Percentiles rank a stretch among this genome's conserved stretches.
phyloP scores from a whole-genome alignment of 1,284 basidiomycete species.

The Trametes pubescens region DNA sequence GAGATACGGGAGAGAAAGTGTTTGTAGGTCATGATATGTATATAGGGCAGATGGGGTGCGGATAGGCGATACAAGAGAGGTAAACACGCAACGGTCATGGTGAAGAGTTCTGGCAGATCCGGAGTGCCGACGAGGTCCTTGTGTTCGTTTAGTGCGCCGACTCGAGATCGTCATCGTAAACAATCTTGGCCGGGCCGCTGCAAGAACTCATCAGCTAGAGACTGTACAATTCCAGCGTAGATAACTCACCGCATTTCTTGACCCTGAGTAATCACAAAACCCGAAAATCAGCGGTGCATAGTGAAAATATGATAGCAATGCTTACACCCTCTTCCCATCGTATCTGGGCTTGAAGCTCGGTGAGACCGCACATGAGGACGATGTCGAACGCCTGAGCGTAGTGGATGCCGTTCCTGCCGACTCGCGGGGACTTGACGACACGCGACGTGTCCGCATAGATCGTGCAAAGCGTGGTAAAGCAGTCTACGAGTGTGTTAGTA shows the following conservation, averaged over 20 bases:
- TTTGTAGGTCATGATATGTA: no score
- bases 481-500: slow-evolving; percentile 35
- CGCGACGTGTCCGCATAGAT: slow-evolving; percentile 51
- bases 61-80: no score
- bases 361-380: slow-evolving; percentile 58
- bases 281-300: neutral
- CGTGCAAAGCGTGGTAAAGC: slow-evolving; percentile 50
- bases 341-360: slow-evolving; percentile 54
- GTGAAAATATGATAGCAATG: neutral
- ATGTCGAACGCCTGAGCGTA: slow-evolving; percentile 55
- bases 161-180: slow-evolving; percentile 23
- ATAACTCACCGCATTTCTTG: slow-evolving; percentile 23
- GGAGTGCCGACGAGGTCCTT: no score
- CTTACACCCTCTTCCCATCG: slow-evolving; percentile 51
- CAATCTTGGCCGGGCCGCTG: slow-evolving; percentile 26
- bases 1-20: no score
- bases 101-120: neutral
- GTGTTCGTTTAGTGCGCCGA: neutral
- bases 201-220: neutral
- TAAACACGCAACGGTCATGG: neutral
- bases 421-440: slow-evolving; percentile 36
- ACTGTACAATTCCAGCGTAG: no score
- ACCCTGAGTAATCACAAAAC: slow-evolving; percentile 4
- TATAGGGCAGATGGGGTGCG: no score
- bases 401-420: slow-evolving; percentile 38